Percentiles rank a stretch among this genome's conserved stretches.
Evolutionary conservation across 2,329 filamentous ascomycete species (phyloP).

Genomic region (Pyrenophora tritici-repentis): DNA sequence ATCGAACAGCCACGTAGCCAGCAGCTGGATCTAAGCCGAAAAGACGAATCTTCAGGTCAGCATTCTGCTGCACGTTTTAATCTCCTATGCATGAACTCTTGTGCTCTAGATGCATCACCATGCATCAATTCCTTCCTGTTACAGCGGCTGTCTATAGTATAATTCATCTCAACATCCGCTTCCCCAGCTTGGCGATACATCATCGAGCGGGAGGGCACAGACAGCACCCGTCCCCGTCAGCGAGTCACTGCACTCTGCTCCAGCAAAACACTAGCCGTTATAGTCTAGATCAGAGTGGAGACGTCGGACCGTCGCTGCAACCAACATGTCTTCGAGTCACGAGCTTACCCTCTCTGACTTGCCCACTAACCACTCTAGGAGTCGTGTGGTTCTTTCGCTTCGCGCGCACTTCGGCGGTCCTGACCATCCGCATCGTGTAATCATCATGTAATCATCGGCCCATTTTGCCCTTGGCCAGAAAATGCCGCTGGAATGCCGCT

Average conservation of each 20-base stretch:
- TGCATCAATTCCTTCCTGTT: constrained; percentile 9
- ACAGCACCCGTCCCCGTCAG: constrained; percentile 11
- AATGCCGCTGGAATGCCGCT: constrained; percentile 7
- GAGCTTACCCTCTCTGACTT: not conserved
- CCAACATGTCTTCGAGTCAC: constrained; percentile 1
- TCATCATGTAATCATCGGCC: not conserved
- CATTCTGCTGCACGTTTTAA: constrained; percentile 5
- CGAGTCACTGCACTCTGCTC: constrained; percentile 4
- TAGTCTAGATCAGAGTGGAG: constrained; percentile 6
- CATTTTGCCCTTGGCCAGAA: not conserved
- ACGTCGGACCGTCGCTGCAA: constrained; percentile 1
- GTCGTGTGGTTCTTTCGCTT: constrained; percentile 7
- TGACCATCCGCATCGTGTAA: constrained; percentile 3
- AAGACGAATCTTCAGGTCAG: not conserved
- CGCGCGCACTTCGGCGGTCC: constrained; percentile 3
- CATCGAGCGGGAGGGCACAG: constrained; percentile 19
- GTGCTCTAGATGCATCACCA: constrained; percentile 3
- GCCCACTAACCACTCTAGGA: not conserved
- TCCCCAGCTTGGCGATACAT: constrained; percentile 23
- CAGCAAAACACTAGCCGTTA: constrained; percentile 8
- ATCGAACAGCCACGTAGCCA: constrained; percentile 19
- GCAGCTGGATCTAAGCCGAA: not conserved
- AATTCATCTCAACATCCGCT: constrained; percentile 12
- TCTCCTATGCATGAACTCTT: constrained; percentile 13
- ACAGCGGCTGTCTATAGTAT: not conserved